Evolutionary conservation across 2,329 filamentous ascomycete genomes (phyloP).

Genomic region (Pseudogymnoascus sp.): DNA sequence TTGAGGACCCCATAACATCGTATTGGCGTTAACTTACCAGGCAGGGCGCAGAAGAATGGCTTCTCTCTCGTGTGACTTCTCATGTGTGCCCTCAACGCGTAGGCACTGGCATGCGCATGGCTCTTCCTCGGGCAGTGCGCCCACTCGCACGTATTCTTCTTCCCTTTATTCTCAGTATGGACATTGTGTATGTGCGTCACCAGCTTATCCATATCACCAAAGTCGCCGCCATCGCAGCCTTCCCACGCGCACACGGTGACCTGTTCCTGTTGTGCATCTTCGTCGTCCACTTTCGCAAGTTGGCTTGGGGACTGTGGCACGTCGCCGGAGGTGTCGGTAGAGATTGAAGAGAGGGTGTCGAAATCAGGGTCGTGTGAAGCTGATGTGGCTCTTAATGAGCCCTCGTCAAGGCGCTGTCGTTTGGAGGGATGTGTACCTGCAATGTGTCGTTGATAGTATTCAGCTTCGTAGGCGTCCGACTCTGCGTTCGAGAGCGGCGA

Average conservation of each 20-base stretch:
- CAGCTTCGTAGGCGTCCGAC: conserved; percentile 48
- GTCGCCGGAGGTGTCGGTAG: conserved; percentile 82
- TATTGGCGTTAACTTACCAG: conserved; percentile 49
- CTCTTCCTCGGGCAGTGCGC: conserved; percentile 80
- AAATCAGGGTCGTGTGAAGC: conserved; percentile 33
- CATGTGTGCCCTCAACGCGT: conserved; percentile 95
- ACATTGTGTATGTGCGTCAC: conserved; percentile 84
- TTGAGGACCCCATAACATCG: not conserved
- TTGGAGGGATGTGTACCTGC: conserved; percentile 30
- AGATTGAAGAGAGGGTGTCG: conserved; percentile 62
- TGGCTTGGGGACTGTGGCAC: conserved; percentile 60
- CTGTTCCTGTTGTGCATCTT: conserved; percentile 63
- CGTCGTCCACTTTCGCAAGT: conserved; percentile 56
- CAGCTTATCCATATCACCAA: conserved; percentile 71
- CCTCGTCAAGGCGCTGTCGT: conserved; percentile 23
- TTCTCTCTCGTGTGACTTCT: conserved; percentile 96
- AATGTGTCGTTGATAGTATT: conserved; percentile 46
- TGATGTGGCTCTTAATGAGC: conserved; percentile 18
- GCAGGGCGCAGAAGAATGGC: conserved; percentile 92
- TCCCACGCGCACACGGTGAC: conserved; percentile 74
- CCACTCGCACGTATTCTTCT: conserved; percentile 99
- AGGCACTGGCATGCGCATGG: conserved; percentile 86
- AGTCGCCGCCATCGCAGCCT: conserved; percentile 60
- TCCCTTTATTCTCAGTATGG: conserved; percentile 86
- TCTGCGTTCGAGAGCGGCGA: conserved; percentile 58